These are phyloP conservation scores for Aspergillus costaricaensis DNA, from an alignment of 2,329 filamentous ascomycete genomes.

Conservation along the genomic window DNA sequence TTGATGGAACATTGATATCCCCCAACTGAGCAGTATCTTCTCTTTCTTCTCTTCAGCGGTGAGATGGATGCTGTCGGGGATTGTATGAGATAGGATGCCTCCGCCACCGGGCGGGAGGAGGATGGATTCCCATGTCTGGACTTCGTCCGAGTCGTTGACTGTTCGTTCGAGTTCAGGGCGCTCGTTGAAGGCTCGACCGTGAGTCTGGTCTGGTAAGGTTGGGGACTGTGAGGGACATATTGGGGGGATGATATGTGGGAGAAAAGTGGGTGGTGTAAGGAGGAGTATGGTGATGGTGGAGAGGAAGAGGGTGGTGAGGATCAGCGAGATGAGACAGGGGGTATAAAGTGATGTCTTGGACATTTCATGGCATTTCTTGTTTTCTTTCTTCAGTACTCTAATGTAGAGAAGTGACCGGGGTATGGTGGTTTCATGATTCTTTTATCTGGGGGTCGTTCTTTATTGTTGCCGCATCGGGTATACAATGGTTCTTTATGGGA, in stretches of 20 bases:
- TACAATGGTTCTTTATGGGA: not conserved
- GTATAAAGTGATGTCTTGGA: not conserved
- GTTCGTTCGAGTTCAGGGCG: not conserved
- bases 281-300: slow-evolving; percentile 9
- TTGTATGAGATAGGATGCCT: slow-evolving; percentile 2
- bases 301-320: slow-evolving; percentile 8
- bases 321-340: not conserved
- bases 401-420: too few species aligned
- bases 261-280: slow-evolving; percentile 1
- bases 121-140: slow-evolving; percentile 10
- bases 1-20: slow-evolving; percentile 19
- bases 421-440: not conserved
- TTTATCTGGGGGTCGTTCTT: not conserved
- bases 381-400: not conserved
- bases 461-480: not conserved
- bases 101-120: slow-evolving; percentile 11
- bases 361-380: not conserved
- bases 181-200: not conserved
- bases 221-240: not conserved
- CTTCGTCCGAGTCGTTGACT: not conserved
- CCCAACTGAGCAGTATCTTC: not conserved
- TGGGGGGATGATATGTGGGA: slow-evolving; percentile 3
- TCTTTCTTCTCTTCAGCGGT: not conserved
- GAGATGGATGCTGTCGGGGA: not conserved
- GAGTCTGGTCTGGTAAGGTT: not conserved